Conservation (phyloP, 257 asterid genomes). For the Euphrasia confusa region DNA sequence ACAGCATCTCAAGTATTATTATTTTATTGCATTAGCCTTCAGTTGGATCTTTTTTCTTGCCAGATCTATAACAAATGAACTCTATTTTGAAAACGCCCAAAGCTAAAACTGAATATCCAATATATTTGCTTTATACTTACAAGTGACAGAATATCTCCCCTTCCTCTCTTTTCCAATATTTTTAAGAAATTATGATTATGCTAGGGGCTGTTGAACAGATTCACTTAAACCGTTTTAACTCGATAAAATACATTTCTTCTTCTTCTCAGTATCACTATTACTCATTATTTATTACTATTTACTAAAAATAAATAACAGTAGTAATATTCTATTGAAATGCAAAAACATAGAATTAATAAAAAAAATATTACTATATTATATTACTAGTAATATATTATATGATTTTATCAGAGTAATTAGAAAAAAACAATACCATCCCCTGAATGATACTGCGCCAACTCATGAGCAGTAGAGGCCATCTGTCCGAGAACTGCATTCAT, state of each 20-base stretch:
- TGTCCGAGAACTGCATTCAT: slow-evolving; percentile 90
- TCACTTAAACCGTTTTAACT: not conserved
- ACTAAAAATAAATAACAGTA: not conserved
- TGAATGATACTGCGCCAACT: slow-evolving; percentile 90
- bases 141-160: slow-evolving; percentile 12
- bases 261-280: slow-evolving; percentile 7
- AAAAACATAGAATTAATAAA: slow-evolving; percentile 4
- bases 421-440: slow-evolving; percentile 70
- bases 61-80: not conserved
- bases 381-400: not conserved
- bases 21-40: not conserved
- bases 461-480: slow-evolving; percentile 89
- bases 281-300: too few relatives aligned
- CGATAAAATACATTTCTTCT: slow-evolving; percentile 2
- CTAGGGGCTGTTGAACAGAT: not conserved
- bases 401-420: slow-evolving; percentile 12
- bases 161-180: not conserved
- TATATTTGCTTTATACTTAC: slow-evolving; percentile 6
- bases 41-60: not conserved
- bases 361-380: slow-evolving; percentile 1
- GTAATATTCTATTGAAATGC: slow-evolving; percentile 15
- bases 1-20: slow-evolving; percentile 23
- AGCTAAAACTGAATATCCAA: not conserved
- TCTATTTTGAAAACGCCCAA: slow-evolving; percentile 5
- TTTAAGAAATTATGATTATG: not conserved